Evolutionary conservation across 2,329 filamentous ascomycete species (phyloP).

Genomic region (Colletotrichum ledebouriae): DNA sequence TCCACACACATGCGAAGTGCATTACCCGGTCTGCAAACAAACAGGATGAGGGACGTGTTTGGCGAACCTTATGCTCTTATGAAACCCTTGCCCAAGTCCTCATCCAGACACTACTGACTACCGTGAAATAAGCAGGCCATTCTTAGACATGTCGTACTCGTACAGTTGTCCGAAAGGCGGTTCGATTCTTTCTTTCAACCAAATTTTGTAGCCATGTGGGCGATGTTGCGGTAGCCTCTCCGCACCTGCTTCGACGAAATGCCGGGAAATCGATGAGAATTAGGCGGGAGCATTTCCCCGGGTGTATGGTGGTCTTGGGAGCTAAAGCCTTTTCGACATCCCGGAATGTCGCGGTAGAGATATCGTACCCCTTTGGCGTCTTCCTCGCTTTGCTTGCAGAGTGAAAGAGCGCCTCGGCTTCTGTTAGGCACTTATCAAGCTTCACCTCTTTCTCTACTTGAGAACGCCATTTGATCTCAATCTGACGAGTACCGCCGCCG

Average conservation of each 20-base stretch:
- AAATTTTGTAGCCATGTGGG: neutral
- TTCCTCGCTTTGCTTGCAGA: neutral
- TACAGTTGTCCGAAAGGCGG: neutral
- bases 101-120: neutral
- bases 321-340: neutral
- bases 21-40: neutral
- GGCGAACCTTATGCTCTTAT: neutral
- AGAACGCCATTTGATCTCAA: neutral
- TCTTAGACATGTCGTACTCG: conserved; percentile 4
- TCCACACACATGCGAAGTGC: neutral
- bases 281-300: neutral
- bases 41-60: neutral
- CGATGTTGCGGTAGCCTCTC: neutral
- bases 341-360: neutral
- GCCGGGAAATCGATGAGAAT: neutral
- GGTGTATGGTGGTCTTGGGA: neutral
- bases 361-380: neutral
- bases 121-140: neutral
- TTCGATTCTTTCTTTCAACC: neutral
- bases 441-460: conserved; percentile 1
- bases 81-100: neutral
- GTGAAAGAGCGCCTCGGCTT: neutral
- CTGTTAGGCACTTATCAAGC: neutral
- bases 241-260: neutral
- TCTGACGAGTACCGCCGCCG: neutral